Evolutionary conservation across 2,329 filamentous ascomycete species (phyloP).

Genomic region (Ascochyta pisi): DNA sequence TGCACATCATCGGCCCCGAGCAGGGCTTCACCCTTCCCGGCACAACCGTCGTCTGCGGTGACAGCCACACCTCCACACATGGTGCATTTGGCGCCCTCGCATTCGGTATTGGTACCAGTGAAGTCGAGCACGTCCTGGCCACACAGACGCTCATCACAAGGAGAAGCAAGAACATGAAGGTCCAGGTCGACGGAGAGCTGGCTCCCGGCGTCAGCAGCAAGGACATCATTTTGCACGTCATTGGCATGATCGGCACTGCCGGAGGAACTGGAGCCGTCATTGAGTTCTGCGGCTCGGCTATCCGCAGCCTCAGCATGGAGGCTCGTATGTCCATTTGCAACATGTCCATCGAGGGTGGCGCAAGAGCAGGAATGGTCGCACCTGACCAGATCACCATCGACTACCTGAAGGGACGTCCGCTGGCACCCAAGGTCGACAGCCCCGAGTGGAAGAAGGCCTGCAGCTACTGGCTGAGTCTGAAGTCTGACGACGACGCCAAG

Average conservation of each 20-base stretch:
- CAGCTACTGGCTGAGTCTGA: conserved; percentile 85
- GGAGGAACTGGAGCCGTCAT: conserved; percentile 95
- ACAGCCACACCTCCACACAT: conserved; percentile 98
- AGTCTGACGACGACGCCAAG: conserved; percentile 85
- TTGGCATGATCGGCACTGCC: conserved; percentile 92
- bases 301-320: conserved; percentile 89
- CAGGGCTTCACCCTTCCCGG: conserved; percentile 98
- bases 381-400: conserved; percentile 94
- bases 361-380: conserved; percentile 94
- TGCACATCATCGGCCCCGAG: conserved; percentile 97
- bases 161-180: conserved; percentile 97
- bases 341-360: conserved; percentile 97
- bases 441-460: conserved; percentile 89
- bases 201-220: conserved; percentile 93
- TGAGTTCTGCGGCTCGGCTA: conserved; percentile 95
- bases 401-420: conserved; percentile 88
- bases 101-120: conserved; percentile 96
- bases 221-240: conserved; percentile 91
- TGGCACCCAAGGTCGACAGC: conserved; percentile 84
- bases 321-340: conserved; percentile 99
- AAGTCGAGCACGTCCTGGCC: conserved; percentile 97
- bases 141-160: conserved; percentile 95
- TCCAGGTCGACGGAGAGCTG: conserved; percentile 91
- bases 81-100: conserved; percentile 94
- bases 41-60: conserved; percentile 95